Evolutionary conservation across 331 rosid species (phyloP).

Genomic region (Quercus phellos): DNA sequence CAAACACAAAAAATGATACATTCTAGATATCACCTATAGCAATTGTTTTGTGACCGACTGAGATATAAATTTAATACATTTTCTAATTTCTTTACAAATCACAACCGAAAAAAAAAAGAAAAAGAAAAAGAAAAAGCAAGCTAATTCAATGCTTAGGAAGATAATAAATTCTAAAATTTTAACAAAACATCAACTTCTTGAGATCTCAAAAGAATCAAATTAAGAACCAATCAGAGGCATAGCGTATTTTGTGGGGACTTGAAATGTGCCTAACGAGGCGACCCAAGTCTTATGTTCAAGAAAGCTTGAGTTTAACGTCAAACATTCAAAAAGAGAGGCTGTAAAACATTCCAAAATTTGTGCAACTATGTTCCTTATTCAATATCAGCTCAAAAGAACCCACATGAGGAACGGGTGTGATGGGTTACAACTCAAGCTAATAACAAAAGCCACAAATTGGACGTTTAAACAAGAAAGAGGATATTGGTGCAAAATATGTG

Average conservation of each 20-base stretch:
- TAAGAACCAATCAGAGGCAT: background rate
- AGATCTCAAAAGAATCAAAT: background rate
- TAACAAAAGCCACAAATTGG: slow-evolving; percentile 21
- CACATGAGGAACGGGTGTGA: slow-evolving; percentile 1
- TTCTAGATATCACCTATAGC: too few relatives aligned
- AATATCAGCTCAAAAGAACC: background rate
- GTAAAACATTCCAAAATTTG: background rate
- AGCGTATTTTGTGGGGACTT: background rate
- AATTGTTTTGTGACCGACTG: too few relatives aligned
- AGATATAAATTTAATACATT: too few relatives aligned
- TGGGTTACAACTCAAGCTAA: slow-evolving; percentile 4
- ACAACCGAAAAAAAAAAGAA: too few relatives aligned
- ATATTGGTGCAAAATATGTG: slow-evolving; percentile 20
- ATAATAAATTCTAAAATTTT: background rate
- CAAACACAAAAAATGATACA: too few relatives aligned
- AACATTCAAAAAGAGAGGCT: background rate
- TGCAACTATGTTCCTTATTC: background rate
- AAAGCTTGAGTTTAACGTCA: background rate
- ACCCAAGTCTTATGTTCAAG: background rate
- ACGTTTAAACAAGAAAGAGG: slow-evolving; percentile 13
- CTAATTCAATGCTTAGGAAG: background rate
- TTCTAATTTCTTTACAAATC: too few relatives aligned
- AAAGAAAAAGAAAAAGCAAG: background rate
- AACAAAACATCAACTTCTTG: background rate
- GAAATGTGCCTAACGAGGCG: background rate